Evolutionary conservation across 352 stramenopile genomes (phyloP).

Genomic region (Pythium chondricola): DNA sequence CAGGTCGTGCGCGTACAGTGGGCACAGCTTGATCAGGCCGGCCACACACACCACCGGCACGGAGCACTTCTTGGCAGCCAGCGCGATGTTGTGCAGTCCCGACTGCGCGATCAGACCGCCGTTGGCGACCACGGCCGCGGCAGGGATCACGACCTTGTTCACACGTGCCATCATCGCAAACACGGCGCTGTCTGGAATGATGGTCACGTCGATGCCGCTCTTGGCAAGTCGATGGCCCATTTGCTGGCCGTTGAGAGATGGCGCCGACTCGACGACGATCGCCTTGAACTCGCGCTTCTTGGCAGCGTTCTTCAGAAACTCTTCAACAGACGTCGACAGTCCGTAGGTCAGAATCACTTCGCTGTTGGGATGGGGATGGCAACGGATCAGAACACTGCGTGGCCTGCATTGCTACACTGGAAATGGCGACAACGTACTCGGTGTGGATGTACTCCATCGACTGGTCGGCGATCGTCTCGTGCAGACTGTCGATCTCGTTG

Average conservation of each 20-base stretch:
- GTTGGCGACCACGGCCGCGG: slow-evolving; percentile 96
- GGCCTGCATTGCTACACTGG: slow-evolving; percentile 94
- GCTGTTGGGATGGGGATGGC: slow-evolving; percentile 18
- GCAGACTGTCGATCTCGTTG: slow-evolving; percentile 93
- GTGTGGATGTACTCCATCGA: slow-evolving; percentile 95
- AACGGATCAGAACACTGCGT: slow-evolving; percentile 15
- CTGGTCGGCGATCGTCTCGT: slow-evolving; percentile 96
- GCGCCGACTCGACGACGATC: slow-evolving; percentile 91
- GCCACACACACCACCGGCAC: slow-evolving; percentile 96
- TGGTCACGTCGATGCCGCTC: slow-evolving; percentile 90
- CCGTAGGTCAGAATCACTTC: slow-evolving; percentile 97
- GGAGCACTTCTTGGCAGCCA: slow-evolving; percentile 94
- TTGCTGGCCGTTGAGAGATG: slow-evolving; percentile 88
- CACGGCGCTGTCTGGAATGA: slow-evolving; percentile 96
- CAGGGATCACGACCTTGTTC: slow-evolving; percentile 96
- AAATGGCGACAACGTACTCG: slow-evolving; percentile 49
- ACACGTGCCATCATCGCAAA: slow-evolving; percentile 98
- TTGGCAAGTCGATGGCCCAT: slow-evolving; percentile 87
- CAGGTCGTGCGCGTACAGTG: slow-evolving; percentile 97
- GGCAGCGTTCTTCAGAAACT: slow-evolving; percentile 84
- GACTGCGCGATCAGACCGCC: slow-evolving; percentile 94
- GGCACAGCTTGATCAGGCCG: slow-evolving; percentile 97
- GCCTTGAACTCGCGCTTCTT: slow-evolving; percentile 95
- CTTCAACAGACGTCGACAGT: slow-evolving; percentile 87
- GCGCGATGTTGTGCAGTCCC: slow-evolving; percentile 93